phyloP scores from a whole-genome alignment of 1,284 basidiomycete species.

The Papiliotrema nemorosa region DNA sequence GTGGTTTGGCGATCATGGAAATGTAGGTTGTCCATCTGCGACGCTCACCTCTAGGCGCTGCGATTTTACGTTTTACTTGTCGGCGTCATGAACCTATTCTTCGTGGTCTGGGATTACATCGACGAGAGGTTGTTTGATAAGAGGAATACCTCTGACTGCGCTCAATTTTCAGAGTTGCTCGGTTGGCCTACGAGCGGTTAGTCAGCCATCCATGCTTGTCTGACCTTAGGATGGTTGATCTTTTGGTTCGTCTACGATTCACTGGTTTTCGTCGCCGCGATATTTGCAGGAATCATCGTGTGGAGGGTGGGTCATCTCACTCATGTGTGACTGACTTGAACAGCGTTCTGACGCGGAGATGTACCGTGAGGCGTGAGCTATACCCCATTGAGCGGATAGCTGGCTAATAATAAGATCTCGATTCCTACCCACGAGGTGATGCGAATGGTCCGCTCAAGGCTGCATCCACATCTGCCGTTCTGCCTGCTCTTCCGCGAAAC shows the following conservation, averaged over 20 bases:
- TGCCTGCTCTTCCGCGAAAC: no score
- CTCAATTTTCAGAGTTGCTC: conserved; percentile 44
- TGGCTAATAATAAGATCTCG: background rate
- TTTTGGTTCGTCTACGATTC: conserved; percentile 41
- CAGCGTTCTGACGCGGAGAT: conserved; percentile 15
- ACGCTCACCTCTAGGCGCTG: conserved; percentile 30
- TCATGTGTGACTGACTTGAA: conserved; percentile 1
- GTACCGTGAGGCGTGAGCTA: conserved; percentile 11
- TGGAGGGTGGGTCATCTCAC: conserved; percentile 37
- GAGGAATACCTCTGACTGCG: conserved; percentile 45
- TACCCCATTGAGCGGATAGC: background rate
- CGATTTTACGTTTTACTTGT: conserved; percentile 43
- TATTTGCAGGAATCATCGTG: conserved; percentile 46
- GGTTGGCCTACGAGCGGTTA: conserved; percentile 40
- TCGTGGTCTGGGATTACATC: conserved; percentile 48
- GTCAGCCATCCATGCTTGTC: conserved; percentile 2
- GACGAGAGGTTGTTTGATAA: conserved; percentile 49
- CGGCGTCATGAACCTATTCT: conserved; percentile 48
- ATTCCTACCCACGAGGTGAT: conserved; percentile 4
- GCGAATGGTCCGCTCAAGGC: no score
- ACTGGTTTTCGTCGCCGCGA: conserved; percentile 40
- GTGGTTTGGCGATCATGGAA: conserved; percentile 50
- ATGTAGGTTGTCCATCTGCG: conserved; percentile 22
- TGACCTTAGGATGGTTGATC: conserved; percentile 34
- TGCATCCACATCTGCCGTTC: no score